Evolutionary conservation across 441 rosid genomes (phyloP).

Genomic region (Mallotus japonicus): DNA sequence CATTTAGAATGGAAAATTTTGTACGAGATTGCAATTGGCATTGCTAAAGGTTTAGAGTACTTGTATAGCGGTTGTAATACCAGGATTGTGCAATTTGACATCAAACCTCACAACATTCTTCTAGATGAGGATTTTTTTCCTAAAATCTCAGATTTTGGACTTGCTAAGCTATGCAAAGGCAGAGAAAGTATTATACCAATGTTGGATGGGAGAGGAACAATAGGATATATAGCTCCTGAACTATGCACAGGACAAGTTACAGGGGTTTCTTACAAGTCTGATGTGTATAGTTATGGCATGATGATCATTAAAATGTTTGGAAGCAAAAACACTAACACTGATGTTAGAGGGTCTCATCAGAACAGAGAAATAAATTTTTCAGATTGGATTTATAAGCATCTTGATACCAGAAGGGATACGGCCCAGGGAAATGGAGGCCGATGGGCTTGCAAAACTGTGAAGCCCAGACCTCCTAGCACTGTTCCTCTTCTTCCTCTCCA

Average conservation of each 20-base stretch:
- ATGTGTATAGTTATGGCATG: constrained; percentile 11
- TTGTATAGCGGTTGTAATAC: constrained; percentile 35
- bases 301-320: constrained; percentile 37
- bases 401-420: neutral
- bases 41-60: constrained; percentile 47
- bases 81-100: constrained; percentile 46
- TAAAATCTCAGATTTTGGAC: too few relatives aligned
- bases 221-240: constrained; percentile 38
- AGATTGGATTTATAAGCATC: neutral
- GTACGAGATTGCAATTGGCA: constrained; percentile 9
- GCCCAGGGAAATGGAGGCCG: too few relatives aligned
- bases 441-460: too few relatives aligned
- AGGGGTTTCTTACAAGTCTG: neutral
- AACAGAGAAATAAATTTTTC: neutral
- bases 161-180: neutral
- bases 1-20: constrained; percentile 12
- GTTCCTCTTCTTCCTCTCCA: too few relatives aligned
- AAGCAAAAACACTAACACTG: constrained; percentile 16
- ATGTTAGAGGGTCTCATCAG: neutral
- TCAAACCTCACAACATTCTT: neutral
- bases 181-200: constrained; percentile 30
- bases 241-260: constrained; percentile 28
- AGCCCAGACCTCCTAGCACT: too few relatives aligned
- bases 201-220: constrained; percentile 31
- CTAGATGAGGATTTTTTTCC: too few relatives aligned